These are phyloP conservation scores for Tetrahymena elliotti DNA, from an alignment of 73 alveolate genomes.

Conservation along the genomic window DNA sequence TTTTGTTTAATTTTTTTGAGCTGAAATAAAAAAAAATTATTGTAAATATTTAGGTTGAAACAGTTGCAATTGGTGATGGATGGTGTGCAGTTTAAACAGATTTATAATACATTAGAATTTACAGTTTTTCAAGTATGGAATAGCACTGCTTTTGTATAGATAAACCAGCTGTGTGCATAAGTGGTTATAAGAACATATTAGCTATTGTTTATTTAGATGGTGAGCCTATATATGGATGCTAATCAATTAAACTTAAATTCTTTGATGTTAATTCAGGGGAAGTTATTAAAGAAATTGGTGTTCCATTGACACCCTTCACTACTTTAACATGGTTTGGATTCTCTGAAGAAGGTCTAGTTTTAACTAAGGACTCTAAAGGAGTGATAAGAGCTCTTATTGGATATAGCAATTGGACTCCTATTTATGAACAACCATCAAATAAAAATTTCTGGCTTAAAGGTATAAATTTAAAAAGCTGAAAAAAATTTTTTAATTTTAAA, in stretches of 20 bases:
- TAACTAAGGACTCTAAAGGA: constrained; percentile 15
- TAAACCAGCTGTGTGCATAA: constrained; percentile 15
- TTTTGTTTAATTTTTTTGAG: background rate
- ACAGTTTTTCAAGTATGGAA: constrained; percentile 19
- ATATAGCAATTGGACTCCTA: background rate
- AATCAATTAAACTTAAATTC: constrained; percentile 5
- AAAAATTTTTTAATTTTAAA: background rate
- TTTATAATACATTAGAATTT: constrained; percentile 8
- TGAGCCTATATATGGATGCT: constrained; percentile 4
- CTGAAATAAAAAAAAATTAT: background rate
- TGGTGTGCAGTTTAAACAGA: constrained; percentile 41
- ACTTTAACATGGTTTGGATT: constrained; percentile 27
- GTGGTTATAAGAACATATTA: constrained; percentile 16
- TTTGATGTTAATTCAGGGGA: constrained; percentile 1
- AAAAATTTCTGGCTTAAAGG: background rate
- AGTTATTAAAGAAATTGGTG: constrained; percentile 15
- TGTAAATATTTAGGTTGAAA: background rate
- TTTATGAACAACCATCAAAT: background rate
- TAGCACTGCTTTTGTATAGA: background rate
- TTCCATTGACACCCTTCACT: constrained; percentile 1
- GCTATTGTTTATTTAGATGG: constrained; percentile 13
- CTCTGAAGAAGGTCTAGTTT: constrained; percentile 34
- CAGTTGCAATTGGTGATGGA: constrained; percentile 27
- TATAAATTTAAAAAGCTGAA: background rate
- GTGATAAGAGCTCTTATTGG: background rate